A percentile compares a stretch with the other conserved stretches of the same genome.
phyloP scores from a whole-genome alignment of 768 basidiomycete species.

The Glaciozyma antarctica region DNA sequence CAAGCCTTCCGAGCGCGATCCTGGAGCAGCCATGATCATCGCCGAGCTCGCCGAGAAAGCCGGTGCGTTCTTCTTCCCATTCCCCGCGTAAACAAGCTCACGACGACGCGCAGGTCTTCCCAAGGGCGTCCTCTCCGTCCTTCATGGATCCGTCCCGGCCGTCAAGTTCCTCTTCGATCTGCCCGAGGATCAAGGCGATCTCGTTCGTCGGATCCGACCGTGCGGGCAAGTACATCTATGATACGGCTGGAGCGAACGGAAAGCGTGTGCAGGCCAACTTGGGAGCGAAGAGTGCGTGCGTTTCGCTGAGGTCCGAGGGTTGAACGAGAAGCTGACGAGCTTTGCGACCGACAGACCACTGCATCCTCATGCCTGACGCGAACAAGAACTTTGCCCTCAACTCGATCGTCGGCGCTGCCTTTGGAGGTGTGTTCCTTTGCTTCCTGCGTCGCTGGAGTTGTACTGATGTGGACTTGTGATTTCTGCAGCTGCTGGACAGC shows the following conservation, averaged over 20 bases:
- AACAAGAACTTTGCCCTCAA: conserved; percentile 83
- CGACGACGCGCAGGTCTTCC: conserved; percentile 33
- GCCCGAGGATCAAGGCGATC: conserved; percentile 80
- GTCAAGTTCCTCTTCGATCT: conserved; percentile 89
- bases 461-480: not conserved
- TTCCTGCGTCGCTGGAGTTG: not conserved
- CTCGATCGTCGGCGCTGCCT: conserved; percentile 85
- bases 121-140: conserved; percentile 76
- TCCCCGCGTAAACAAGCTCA: not conserved
- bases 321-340: not conserved
- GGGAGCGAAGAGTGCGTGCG: conserved; percentile 81
- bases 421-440: conserved; percentile 49
- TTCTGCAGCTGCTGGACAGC: conserved; percentile 69
- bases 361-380: conserved; percentile 74
- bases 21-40: conserved; percentile 95
- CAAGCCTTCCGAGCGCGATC: conserved; percentile 93
- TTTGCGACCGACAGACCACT: conserved; percentile 32
- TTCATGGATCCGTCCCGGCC: conserved; percentile 79
- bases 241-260: conserved; percentile 71
- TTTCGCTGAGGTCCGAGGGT: not conserved
- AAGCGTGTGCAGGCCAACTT: conserved; percentile 79
- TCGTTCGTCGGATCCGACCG: conserved; percentile 91
- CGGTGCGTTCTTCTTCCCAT: conserved; percentile 36
- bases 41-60: conserved; percentile 87
- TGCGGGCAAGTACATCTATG: conserved; percentile 88